Conservation (phyloP, 2,329 filamentous ascomycete species). For the Aspergillus melleus region DNA sequence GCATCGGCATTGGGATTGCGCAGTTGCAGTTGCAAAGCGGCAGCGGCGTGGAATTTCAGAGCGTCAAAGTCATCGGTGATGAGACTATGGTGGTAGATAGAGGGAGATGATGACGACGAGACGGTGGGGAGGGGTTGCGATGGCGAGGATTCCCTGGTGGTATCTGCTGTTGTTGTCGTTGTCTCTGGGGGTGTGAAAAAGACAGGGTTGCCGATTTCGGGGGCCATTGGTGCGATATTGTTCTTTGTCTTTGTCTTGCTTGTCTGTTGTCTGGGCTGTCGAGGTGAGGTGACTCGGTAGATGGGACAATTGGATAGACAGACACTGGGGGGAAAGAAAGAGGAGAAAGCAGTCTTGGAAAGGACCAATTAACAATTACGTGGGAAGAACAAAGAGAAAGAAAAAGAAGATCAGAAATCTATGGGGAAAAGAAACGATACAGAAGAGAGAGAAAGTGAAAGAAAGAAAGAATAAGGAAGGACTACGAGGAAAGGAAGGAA, state of each 20-base stretch:
- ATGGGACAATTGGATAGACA: background rate
- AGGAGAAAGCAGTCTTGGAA: background rate
- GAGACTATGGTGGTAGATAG: constrained; percentile 31
- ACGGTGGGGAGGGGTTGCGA: background rate
- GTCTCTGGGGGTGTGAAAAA: background rate
- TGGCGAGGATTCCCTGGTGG: background rate
- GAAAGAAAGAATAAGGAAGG: background rate
- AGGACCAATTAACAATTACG: too few relatives aligned
- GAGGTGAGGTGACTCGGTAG: background rate
- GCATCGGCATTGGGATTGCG: too few relatives aligned
- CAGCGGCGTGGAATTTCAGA: constrained; percentile 36
- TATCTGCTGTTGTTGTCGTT: background rate
- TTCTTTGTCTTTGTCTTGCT: too few relatives aligned
- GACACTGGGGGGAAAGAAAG: background rate
- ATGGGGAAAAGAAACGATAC: background rate
- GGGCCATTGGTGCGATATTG: constrained; percentile 7
- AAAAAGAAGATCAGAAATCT: background rate
- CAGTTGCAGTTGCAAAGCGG: constrained; percentile 31
- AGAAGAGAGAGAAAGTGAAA: too few relatives aligned
- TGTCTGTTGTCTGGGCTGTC: too few relatives aligned
- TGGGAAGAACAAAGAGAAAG: too few relatives aligned
- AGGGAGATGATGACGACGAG: background rate
- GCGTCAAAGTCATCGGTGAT: constrained; percentile 35
- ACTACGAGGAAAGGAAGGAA: background rate
- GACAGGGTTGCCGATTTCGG: constrained; percentile 8